These are phyloP conservation scores for Boehmeria nivea DNA, from an alignment of 306 rosid species.

Conservation along the genomic window DNA sequence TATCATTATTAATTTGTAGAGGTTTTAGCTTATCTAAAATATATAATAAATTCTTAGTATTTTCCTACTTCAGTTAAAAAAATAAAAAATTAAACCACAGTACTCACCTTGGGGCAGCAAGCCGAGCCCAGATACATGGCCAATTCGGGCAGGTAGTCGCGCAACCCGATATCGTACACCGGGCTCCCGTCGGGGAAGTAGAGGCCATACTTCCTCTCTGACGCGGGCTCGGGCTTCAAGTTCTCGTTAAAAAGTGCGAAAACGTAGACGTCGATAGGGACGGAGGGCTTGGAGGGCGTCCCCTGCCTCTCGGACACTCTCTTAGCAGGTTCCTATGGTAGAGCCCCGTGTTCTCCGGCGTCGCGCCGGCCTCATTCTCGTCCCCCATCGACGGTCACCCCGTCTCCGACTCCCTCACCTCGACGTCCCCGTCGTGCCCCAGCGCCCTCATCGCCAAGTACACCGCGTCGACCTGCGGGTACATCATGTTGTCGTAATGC, in stretches of 20 bases:
- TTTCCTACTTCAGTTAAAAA: too few relatives aligned
- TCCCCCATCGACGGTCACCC: slow-evolving; percentile 95
- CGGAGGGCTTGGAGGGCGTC: slow-evolving; percentile 64
- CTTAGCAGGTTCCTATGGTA: slow-evolving; percentile 63
- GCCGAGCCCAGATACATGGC: slow-evolving; percentile 34
- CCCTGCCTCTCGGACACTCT: slow-evolving; percentile 46
- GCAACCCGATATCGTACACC: slow-evolving; percentile 61
- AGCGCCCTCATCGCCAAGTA: slow-evolving; percentile 59
- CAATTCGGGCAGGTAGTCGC: slow-evolving; percentile 49
- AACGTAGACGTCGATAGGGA: slow-evolving; percentile 61
- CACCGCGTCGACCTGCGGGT: slow-evolving; percentile 83
- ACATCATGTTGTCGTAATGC: slow-evolving; percentile 80
- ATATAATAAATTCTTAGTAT: too few relatives aligned
- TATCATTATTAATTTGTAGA: too few relatives aligned
- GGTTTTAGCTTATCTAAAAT: too few relatives aligned
- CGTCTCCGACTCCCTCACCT: slow-evolving; percentile 66
- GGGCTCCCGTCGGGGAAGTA: slow-evolving; percentile 68
- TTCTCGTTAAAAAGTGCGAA: slow-evolving; percentile 85
- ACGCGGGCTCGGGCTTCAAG: slow-evolving; percentile 61
- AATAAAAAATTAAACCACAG: too few relatives aligned
- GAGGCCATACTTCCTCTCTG: slow-evolving; percentile 85
- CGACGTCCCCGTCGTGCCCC: slow-evolving; percentile 52
- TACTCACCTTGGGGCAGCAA: not conserved
- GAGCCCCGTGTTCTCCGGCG: slow-evolving; percentile 53
- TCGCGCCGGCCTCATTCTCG: slow-evolving; percentile 57